Evolutionary conservation across 331 rosid genomes (phyloP).

Genomic region (Pyracantha coccinea): DNA sequence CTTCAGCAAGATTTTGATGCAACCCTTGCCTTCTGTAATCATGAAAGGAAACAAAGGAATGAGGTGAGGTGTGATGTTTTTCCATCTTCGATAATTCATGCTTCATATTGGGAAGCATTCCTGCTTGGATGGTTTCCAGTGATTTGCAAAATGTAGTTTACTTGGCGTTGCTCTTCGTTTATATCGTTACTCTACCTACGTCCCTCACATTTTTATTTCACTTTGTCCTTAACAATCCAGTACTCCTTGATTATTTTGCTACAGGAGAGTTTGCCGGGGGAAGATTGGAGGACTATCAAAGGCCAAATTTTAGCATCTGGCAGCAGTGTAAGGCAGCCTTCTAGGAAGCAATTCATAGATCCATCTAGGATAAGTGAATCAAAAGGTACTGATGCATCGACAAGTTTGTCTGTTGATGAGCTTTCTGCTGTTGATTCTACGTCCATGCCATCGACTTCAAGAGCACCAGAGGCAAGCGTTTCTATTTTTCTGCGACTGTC

Average conservation of each 20-base stretch:
- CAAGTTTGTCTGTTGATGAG: slow-evolving; percentile 72
- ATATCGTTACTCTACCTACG: neutral
- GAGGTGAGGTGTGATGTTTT: slow-evolving; percentile 40
- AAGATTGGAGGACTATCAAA: slow-evolving; percentile 78
- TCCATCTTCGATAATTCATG: neutral
- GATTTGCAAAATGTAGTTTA: neutral
- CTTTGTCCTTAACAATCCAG: neutral
- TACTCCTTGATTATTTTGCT: slow-evolving; percentile 4
- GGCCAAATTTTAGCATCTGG: slow-evolving; percentile 72
- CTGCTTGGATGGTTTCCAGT: neutral
- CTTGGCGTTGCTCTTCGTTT: neutral
- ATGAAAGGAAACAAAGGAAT: slow-evolving; percentile 85
- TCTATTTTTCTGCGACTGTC: no score
- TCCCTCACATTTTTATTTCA: neutral
- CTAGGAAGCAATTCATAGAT: slow-evolving; percentile 70
- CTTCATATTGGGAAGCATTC: neutral
- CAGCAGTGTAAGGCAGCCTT: slow-evolving; percentile 49
- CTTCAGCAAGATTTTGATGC: slow-evolving; percentile 97
- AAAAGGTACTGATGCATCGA: slow-evolving; percentile 80
- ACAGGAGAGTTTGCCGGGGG: slow-evolving; percentile 62
- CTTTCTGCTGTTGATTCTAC: slow-evolving; percentile 65
- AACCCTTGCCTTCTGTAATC: slow-evolving; percentile 76
- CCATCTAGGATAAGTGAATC: slow-evolving; percentile 64
- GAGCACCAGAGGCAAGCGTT: slow-evolving; percentile 68
- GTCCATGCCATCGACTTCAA: slow-evolving; percentile 67